phyloP scores from a whole-genome alignment of 805 yeast species.

The Pichia rugopelliculosa region DNA sequence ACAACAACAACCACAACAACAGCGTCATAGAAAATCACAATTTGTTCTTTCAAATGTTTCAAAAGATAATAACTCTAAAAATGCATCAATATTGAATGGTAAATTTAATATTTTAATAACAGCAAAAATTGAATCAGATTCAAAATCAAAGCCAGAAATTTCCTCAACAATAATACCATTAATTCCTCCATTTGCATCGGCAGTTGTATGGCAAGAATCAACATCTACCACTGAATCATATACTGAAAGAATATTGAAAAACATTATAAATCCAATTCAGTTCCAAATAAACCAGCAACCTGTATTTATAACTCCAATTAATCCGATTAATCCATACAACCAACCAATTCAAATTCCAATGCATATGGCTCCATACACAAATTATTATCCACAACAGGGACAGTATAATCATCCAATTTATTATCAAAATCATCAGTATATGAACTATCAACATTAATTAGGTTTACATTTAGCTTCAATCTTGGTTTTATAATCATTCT shows the following conservation, averaged over 20 bases:
- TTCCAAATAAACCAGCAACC: constrained; percentile 3
- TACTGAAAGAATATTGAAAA: not conserved
- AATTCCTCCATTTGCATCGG: not conserved
- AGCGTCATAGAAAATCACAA: constrained; percentile 11
- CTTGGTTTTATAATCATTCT: not conserved
- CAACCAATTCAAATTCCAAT: not conserved
- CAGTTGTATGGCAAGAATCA: constrained; percentile 5
- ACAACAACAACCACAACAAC: constrained; percentile 1
- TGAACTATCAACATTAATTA: not conserved
- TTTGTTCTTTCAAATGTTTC: constrained; percentile 32
- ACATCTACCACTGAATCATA: constrained; percentile 1
- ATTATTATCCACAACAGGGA: not conserved
- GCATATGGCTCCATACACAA: not conserved
- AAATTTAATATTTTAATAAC: constrained; percentile 49
- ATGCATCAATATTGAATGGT: constrained; percentile 27
- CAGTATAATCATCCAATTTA: not conserved
- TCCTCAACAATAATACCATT: constrained; percentile 1
- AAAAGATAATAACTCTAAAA: constrained; percentile 15
- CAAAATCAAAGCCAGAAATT: constrained; percentile 12
- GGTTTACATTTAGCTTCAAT: not conserved
- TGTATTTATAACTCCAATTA: not conserved
- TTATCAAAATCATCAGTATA: not conserved
- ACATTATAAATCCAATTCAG: constrained; percentile 1
- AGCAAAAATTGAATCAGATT: constrained; percentile 31
- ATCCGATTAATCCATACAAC: not conserved